A percentile compares a stretch with the other conserved stretches of the same genome.
Evolutionary conservation across 2,329 filamentous ascomycete species (phyloP).

Genomic region (Calonectria naviculata): DNA sequence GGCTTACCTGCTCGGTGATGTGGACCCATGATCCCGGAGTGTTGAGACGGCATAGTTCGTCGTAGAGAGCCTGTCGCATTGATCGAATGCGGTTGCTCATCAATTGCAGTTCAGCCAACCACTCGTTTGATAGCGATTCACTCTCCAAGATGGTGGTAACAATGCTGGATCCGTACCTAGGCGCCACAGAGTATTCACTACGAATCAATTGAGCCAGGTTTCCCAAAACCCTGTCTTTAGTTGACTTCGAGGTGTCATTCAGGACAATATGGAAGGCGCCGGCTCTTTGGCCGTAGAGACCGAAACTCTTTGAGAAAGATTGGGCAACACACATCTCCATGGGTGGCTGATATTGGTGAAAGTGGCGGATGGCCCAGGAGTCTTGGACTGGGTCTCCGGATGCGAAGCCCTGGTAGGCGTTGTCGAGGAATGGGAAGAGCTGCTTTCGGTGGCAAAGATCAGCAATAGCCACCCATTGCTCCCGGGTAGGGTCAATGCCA

Average conservation of each 20-base stretch:
- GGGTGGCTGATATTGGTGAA: constrained; percentile 78
- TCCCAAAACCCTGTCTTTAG: constrained; percentile 20
- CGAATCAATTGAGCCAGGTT: constrained; percentile 76
- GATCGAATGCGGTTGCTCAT: constrained; percentile 95
- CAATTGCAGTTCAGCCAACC: constrained; percentile 88
- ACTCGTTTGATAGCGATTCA: constrained; percentile 81
- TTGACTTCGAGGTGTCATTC: constrained; percentile 81
- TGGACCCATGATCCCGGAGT: constrained; percentile 96
- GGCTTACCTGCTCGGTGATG: constrained; percentile 77
- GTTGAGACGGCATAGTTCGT: constrained; percentile 83
- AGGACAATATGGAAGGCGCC: constrained; percentile 96
- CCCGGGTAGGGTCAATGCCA: constrained; percentile 90
- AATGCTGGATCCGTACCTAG: constrained; percentile 91
- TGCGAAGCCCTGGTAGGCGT: constrained; percentile 96
- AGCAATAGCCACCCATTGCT: constrained; percentile 94
- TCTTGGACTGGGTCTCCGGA: constrained; percentile 88
- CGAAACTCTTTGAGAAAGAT: constrained; percentile 98
- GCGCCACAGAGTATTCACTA: constrained; percentile 96
- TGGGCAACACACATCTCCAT: constrained; percentile 90
- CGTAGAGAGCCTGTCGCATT: constrained; percentile 84
- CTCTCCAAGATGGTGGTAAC: constrained; percentile 89
- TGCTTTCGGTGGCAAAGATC: constrained; percentile 77
- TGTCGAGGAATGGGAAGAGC: constrained; percentile 98
- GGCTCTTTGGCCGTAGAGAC: constrained; percentile 95
- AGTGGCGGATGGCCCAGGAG: constrained; percentile 90